Base-by-base conservation (phyloP, 306 rosid genomes). In the Neltuma alba region DNA sequence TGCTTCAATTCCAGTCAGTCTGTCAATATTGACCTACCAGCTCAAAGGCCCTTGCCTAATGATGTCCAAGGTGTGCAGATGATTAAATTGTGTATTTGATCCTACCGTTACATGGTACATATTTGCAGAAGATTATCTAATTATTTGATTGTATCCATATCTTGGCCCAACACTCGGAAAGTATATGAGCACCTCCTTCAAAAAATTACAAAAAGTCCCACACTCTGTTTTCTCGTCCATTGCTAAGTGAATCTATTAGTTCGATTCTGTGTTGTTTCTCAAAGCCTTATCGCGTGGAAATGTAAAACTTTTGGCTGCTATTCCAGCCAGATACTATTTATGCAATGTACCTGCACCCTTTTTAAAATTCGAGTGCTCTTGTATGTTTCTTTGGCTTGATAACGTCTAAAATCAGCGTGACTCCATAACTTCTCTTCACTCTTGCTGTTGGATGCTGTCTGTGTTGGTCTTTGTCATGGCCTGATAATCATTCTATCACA, bases 21-120 rank as follows among this genome's bases (percentile, higher is more conserved):
- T 74, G 57, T 80, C 57, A 80, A 84, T 81, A 50, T 83, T 77
- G 84, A 85, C 72, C 61, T 77, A 16, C 86, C 82, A 68, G 79
- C 77, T 80, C 88, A 82, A 85, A 78, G 76, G 77, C 87, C 90
- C 27, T 33, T 72, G 50, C 66, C 87, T 68, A 47, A 76, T 20
- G 88, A 86, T 50, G 69, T 74, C 57, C 90, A 86, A 85, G 91
- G 98, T 89, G 87, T 79, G 94, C 65, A 65, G 55, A 47, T 85
- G 16, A 36, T 72, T 45, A 74, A 50, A 44, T 74, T 69, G 31
- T 40, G 57, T 61, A 63, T 55, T 40, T 64, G 15, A 79, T 47
- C n/a, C 28, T 45, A 44, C 77, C 52, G 72, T 79, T 76, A 37
- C 76, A 20, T 76, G 27, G 31, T 71, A 16, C 27, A 77, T 71